Evolutionary conservation across 345 rosid genomes (phyloP), one percentile per base, ranked within the genome.

Genomic region (Murraya koenigii): DNA sequence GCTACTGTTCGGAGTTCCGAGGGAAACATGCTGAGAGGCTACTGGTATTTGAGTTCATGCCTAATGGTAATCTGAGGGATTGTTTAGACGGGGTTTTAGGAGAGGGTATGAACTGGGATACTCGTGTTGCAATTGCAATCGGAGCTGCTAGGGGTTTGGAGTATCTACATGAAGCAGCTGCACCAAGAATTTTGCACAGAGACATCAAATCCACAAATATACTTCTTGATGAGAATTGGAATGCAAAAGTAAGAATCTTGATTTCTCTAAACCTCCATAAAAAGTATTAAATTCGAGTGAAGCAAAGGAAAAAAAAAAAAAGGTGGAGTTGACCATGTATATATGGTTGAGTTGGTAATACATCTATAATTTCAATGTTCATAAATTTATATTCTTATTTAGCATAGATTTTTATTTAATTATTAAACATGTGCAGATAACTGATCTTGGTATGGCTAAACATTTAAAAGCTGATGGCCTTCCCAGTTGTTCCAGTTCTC

Each of bases 401-500:
- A 52, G 35, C 66, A 30, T 64, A 49, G 35, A 11, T 33, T 14
- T 54, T 60, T 66, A 22, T 55, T 19, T 32, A 19, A n/a, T 59
- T 69, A 22, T 33, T 15, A 22, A 72, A 75, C 54, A 69, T 67
- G 3, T 80, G 84, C 91, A 96, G 99, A 94, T 96, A 82, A 96
- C 97, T 30, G 99, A 96, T 84, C 97, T 96, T 80, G 99, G 99
- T 56, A 91, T 96, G 99, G 99, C 99, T 17, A 94, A 96, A 87
- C 80, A 88, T 80, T 79, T 96, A 67, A 86, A 89, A 72, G 90
- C 88, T n/a, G 99, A 96, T 78, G 97, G 91, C 60, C 77, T 85
- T 63, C 86, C 97, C 38, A 96, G 99, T 70, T 84, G 89, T 83
- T 89, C 97, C 65, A 96, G 80, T 86, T 96, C 99, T 84, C 99